These are phyloP conservation scores for Mycena indigotica DNA, from an alignment of 768 basidiomycete species.

Conservation along the genomic window DNA sequence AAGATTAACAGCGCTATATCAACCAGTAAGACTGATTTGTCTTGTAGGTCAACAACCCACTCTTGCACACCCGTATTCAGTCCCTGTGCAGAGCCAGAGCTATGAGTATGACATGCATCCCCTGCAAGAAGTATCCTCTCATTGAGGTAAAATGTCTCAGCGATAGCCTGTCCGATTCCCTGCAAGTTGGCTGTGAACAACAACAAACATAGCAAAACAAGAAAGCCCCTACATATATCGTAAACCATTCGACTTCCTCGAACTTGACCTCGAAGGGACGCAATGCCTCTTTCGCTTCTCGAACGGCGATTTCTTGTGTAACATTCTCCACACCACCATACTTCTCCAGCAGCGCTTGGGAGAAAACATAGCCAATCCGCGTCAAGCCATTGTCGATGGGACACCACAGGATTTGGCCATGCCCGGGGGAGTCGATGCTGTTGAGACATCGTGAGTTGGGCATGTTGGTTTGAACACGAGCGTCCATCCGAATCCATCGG, in stretches of 20 bases:
- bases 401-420: conserved; percentile 28
- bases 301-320: conserved; percentile 18
- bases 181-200: not conserved
- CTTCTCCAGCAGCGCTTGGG: conserved; percentile 22
- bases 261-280: conserved; percentile 23
- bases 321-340: conserved; percentile 23
- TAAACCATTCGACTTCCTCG: conserved; percentile 21
- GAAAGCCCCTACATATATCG: conserved; percentile 17
- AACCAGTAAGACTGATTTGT: not conserved
- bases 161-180: conserved; percentile 26
- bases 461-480: conserved; percentile 25
- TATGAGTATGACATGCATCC: conserved; percentile 27
- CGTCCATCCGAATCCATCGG: conserved; percentile 27
- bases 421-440: conserved; percentile 23
- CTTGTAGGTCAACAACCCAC: conserved; percentile 4
- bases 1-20: conserved; percentile 22
- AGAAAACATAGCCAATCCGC: conserved; percentile 27
- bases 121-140: conserved; percentile 25
- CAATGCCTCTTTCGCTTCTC: conserved; percentile 19
- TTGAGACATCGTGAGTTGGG: conserved; percentile 25
- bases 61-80: conserved; percentile 26
- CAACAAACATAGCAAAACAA: no score
- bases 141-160: conserved; percentile 17
- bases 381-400: conserved; percentile 24
- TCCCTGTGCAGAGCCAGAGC: conserved; percentile 24